Evolutionary conservation across 1,139 yeast genomes (phyloP).

Genomic region (Scheffersomyces insectosa): DNA sequence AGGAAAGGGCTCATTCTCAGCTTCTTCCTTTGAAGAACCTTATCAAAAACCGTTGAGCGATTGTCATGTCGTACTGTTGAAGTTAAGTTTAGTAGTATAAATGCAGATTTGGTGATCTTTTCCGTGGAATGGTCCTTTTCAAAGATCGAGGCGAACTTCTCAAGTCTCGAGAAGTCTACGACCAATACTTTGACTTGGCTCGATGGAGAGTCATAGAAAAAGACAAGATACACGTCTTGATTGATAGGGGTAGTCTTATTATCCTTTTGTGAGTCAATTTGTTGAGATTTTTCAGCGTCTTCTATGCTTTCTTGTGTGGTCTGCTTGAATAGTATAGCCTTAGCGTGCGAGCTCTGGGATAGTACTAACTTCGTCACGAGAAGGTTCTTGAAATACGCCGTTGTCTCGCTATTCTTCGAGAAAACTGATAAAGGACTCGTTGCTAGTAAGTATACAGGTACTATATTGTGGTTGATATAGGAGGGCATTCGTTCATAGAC

Average conservation of each 20-base stretch:
- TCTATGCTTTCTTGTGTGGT: not conserved
- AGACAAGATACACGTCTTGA: slow-evolving; percentile 8
- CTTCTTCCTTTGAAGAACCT: slow-evolving; percentile 33
- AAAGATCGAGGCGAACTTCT: slow-evolving; percentile 8
- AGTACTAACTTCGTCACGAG: too few relatives aligned
- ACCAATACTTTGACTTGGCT: slow-evolving; percentile 8
- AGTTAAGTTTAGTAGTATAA: not conserved
- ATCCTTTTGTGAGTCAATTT: too few relatives aligned
- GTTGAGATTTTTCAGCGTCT: too few relatives aligned
- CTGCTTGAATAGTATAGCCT: slow-evolving; percentile 15
- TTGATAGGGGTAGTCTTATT: too few relatives aligned
- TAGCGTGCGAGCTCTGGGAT: not conserved
- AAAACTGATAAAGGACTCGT: slow-evolving; percentile 27
- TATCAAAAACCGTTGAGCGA: slow-evolving; percentile 31
- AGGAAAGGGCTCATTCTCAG: slow-evolving; percentile 16
- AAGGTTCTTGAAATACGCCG: slow-evolving; percentile 22
- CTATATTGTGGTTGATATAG: slow-evolving; percentile 21
- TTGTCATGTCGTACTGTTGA: slow-evolving; percentile 10
- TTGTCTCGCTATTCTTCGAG: slow-evolving; percentile 23
- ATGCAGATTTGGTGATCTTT: not conserved
- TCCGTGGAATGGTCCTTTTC: slow-evolving; percentile 2
- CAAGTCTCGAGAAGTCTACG: slow-evolving; percentile 12
- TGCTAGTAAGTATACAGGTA: slow-evolving; percentile 33
- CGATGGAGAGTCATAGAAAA: slow-evolving; percentile 8
- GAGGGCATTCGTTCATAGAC: slow-evolving; percentile 6